Evolutionary conservation across 495 filamentous ascomycete species (phyloP).

Genomic region (Daldinia bambusicola): DNA sequence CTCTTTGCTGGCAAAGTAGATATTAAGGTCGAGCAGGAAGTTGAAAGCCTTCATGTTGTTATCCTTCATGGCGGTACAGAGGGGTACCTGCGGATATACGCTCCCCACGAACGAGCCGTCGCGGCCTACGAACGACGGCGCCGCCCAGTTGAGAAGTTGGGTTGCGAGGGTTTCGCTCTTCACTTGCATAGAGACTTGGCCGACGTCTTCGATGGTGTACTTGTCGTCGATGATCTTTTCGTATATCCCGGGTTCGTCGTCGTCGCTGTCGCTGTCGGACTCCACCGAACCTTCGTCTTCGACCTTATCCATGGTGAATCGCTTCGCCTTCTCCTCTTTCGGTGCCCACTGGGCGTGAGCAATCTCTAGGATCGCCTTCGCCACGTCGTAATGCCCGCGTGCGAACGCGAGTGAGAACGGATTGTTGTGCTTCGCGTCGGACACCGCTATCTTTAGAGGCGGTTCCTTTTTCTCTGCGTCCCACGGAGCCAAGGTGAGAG

Average conservation of each 20-base stretch:
- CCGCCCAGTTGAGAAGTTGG: constrained; percentile 52
- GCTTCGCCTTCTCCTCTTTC: constrained; percentile 48
- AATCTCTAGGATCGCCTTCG: constrained; percentile 73
- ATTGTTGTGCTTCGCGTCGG: constrained; percentile 54
- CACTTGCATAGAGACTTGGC: constrained; percentile 69
- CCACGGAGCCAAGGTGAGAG: constrained; percentile 58
- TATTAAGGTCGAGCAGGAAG: constrained; percentile 52
- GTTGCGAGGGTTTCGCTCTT: constrained; percentile 67
- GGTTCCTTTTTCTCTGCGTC: constrained; percentile 57
- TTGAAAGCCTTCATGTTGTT: constrained; percentile 50
- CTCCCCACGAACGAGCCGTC: constrained; percentile 30
- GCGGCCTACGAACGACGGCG: constrained; percentile 35
- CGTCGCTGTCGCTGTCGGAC: background rate
- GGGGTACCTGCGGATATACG: constrained; percentile 11
- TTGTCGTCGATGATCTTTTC: constrained; percentile 64
- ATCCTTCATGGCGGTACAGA: constrained; percentile 50
- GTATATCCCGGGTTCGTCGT: constrained; percentile 59
- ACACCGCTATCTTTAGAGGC: constrained; percentile 70
- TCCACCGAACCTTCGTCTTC: constrained; percentile 41
- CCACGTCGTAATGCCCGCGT: constrained; percentile 68
- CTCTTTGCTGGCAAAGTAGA: constrained; percentile 45
- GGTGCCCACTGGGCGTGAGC: constrained; percentile 70
- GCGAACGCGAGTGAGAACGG: constrained; percentile 74
- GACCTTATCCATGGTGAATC: constrained; percentile 59
- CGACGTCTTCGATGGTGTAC: constrained; percentile 78